A percentile compares a stretch with the other conserved stretches of the same genome.
These are phyloP conservation scores for Erodium chrysanthum DNA, from an alignment of 441 rosid genomes.

Conservation along the genomic window DNA sequence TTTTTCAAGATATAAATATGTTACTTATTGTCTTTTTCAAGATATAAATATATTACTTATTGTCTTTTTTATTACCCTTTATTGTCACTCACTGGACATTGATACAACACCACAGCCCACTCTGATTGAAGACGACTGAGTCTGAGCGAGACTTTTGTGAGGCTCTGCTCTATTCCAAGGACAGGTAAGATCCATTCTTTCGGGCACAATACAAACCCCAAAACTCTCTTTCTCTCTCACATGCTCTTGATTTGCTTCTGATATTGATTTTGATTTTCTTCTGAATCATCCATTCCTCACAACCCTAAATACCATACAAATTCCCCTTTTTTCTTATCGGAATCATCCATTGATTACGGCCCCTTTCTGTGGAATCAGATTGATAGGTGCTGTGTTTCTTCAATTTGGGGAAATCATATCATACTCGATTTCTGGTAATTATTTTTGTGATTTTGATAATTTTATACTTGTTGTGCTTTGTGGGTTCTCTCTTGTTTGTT, in stretches of 20 bases:
- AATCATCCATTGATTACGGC: background rate
- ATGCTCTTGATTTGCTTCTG: background rate
- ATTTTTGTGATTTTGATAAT: background rate
- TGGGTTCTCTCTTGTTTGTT: background rate
- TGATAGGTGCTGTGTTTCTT: background rate
- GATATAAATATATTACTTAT: conserved; percentile 16
- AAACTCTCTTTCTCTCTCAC: background rate
- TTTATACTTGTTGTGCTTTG: background rate
- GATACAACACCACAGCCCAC: background rate
- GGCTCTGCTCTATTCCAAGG: background rate
- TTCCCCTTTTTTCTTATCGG: background rate
- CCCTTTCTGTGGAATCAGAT: background rate
- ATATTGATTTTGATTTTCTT: background rate
- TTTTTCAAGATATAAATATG: conserved; percentile 17
- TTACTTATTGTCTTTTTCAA: background rate
- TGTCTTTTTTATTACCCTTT: background rate
- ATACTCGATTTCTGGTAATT: background rate
- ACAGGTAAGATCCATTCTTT: background rate
- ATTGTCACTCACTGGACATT: background rate
- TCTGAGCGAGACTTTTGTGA: background rate
- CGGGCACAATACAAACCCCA: background rate
- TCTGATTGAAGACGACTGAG: conserved; percentile 1
- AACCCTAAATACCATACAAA: background rate
- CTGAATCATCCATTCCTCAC: background rate
- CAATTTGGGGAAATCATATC: background rate